Evolutionary conservation across 2,329 filamentous ascomycete genomes (phyloP).

Genomic region (Aspergillus jensenii): DNA sequence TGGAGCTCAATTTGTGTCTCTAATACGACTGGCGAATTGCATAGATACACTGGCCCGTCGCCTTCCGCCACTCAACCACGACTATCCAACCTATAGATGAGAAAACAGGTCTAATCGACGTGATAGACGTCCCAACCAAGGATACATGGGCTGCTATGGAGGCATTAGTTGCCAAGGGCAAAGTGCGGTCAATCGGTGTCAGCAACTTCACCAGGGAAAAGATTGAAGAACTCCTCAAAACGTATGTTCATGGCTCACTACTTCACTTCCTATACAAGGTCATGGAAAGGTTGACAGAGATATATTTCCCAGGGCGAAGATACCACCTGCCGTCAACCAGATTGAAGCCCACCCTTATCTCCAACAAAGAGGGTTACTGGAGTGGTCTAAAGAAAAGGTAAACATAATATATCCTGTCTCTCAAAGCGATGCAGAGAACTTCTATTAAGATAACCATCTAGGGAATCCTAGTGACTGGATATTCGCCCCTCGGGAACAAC

Average conservation of each 20-base stretch:
- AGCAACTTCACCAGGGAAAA: conserved; percentile 62
- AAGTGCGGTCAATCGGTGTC: conserved; percentile 66
- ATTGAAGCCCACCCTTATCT: conserved; percentile 36
- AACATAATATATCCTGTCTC: neutral
- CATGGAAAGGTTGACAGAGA: neutral
- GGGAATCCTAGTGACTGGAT: conserved; percentile 48
- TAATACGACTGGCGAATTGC: neutral
- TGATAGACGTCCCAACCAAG: conserved; percentile 21
- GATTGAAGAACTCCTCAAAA: conserved; percentile 39
- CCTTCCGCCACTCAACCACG: conserved; percentile 18
- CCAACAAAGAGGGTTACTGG: conserved; percentile 25
- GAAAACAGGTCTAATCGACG: conserved; percentile 18
- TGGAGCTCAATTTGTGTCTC: neutral
- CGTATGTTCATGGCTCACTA: neutral
- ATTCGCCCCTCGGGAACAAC: conserved; percentile 49
- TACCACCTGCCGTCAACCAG: conserved; percentile 29
- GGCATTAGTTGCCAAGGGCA: conserved; percentile 54
- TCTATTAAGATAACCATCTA: neutral
- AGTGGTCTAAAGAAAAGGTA: conserved; percentile 23
- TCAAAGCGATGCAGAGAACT: neutral
- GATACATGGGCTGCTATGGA: conserved; percentile 64
- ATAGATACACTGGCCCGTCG: conserved; percentile 43
- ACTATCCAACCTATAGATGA: conserved; percentile 18
- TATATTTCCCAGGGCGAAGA: conserved; percentile 13
- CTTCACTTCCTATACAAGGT: neutral